phyloP scores from a whole-genome alignment of 2,329 filamentous ascomycete genomes.

The Ceratocystiopsis minuta region DNA sequence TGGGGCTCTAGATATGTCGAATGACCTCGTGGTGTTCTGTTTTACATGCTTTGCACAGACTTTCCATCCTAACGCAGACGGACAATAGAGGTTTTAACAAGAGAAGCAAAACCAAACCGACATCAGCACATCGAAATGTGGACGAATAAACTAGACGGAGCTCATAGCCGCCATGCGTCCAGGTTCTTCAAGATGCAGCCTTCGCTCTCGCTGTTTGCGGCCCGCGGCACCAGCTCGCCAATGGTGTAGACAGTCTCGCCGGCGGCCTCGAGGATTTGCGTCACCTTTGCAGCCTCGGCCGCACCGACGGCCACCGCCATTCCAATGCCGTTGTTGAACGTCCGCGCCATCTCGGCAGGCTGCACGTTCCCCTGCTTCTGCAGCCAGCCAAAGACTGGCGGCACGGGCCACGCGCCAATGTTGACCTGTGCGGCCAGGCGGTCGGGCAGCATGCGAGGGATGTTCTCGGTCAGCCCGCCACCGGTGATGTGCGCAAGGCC shows the following conservation, averaged over 20 bases:
- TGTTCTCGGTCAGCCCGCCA: slow-evolving; percentile 81
- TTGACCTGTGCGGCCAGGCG: slow-evolving; percentile 68
- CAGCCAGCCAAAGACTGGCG: slow-evolving; percentile 74
- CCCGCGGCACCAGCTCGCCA: slow-evolving; percentile 46
- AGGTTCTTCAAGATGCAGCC: slow-evolving; percentile 47
- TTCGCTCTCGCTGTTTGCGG: slow-evolving; percentile 21
- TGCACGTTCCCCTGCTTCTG: slow-evolving; percentile 54
- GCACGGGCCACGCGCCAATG: slow-evolving; percentile 55
- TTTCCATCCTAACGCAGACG: not conserved
- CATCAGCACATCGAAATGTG: not conserved
- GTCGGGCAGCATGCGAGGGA: slow-evolving; percentile 77
- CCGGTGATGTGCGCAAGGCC: slow-evolving; percentile 95
- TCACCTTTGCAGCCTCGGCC: slow-evolving; percentile 42
- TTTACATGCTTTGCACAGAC: too few relatives aligned
- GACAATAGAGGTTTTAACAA: too few relatives aligned
- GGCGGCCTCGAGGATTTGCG: slow-evolving; percentile 38
- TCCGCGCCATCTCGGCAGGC: slow-evolving; percentile 66
- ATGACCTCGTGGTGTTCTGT: too few relatives aligned
- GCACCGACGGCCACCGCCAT: slow-evolving; percentile 89
- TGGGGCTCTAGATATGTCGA: too few relatives aligned
- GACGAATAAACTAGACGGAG: slow-evolving; percentile 3
- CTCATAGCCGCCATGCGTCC: slow-evolving; percentile 17
- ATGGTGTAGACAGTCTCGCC: slow-evolving; percentile 66
- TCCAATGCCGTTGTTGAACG: slow-evolving; percentile 87
- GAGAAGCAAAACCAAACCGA: not conserved